phyloP scores from a whole-genome alignment of 2,329 filamentous ascomycete genomes.

The Cercospora sojina region DNA sequence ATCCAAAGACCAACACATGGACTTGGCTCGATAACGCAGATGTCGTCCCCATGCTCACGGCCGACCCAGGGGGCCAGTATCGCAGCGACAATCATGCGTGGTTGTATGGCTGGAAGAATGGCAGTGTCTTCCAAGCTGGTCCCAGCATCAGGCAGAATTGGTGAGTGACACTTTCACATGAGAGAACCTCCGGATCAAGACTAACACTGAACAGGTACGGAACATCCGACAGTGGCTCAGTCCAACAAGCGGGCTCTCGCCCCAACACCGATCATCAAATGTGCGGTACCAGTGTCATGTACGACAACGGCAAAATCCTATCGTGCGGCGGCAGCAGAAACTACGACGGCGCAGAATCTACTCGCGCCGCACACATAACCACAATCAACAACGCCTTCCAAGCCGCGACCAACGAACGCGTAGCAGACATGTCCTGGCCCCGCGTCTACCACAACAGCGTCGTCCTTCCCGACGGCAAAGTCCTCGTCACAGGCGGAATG shows the following conservation, averaged over 20 bases:
- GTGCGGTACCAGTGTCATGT: conserved; percentile 59
- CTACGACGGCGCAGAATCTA: conserved; percentile 47
- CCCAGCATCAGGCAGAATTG: conserved; percentile 57
- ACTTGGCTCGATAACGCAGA: conserved; percentile 44
- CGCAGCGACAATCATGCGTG: conserved; percentile 56
- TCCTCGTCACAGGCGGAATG: conserved; percentile 37
- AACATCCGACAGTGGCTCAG: conserved; percentile 45
- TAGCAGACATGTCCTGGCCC: conserved; percentile 31
- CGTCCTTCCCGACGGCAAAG: conserved; percentile 38
- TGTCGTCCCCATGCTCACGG: conserved; percentile 38
- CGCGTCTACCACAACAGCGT: conserved; percentile 32
- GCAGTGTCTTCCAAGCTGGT: conserved; percentile 55
- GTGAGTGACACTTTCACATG: too few relatives aligned
- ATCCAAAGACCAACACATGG: conserved; percentile 50
- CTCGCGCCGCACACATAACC: conserved; percentile 49
- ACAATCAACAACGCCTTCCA: conserved; percentile 41
- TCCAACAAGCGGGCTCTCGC: conserved; percentile 46
- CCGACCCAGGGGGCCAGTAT: conserved; percentile 46
- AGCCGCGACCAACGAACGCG: not conserved
- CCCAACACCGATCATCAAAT: conserved; percentile 52
- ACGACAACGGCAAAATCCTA: conserved; percentile 59
- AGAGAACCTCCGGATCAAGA: too few relatives aligned
- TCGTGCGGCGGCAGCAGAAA: conserved; percentile 51
- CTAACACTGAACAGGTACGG: conserved; percentile 42
- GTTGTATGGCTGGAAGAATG: conserved; percentile 53